These are phyloP conservation scores for Monosporascus ibericus DNA, from an alignment of 2,329 filamentous ascomycete species.

Conservation along the genomic window DNA sequence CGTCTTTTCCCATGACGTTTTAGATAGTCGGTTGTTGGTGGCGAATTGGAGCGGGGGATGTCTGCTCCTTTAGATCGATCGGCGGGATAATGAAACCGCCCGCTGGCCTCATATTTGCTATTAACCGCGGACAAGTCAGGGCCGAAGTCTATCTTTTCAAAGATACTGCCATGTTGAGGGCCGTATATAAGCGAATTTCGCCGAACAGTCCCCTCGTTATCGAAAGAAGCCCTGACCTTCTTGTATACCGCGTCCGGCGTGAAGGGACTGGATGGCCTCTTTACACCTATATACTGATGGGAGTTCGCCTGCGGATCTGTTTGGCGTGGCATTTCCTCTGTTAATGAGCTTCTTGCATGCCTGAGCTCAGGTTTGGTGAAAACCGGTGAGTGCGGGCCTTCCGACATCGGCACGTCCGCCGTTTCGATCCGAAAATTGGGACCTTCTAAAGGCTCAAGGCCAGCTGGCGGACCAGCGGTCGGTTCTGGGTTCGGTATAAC, in stretches of 20 bases:
- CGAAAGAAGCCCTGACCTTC: slow-evolving; percentile 44
- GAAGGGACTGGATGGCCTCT: slow-evolving; percentile 52
- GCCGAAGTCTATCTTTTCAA: slow-evolving; percentile 50
- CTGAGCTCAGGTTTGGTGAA: slow-evolving; percentile 56
- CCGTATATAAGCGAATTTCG: slow-evolving; percentile 18
- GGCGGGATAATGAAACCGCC: slow-evolving; percentile 43
- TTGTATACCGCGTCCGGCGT: slow-evolving; percentile 54
- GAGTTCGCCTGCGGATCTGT: slow-evolving; percentile 21
- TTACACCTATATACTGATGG: slow-evolving; percentile 29
- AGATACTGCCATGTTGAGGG: slow-evolving; percentile 39
- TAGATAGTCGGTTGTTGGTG: slow-evolving; percentile 43
- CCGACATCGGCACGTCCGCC: slow-evolving; percentile 8
- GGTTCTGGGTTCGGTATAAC: slow-evolving; percentile 19
- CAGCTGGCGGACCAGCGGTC: slow-evolving; percentile 9
- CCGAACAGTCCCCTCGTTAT: slow-evolving; percentile 16
- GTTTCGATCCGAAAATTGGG: slow-evolving; percentile 13
- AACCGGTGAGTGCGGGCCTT: slow-evolving; percentile 21
- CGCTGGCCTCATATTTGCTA: slow-evolving; percentile 53
- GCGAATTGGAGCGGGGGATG: slow-evolving; percentile 24
- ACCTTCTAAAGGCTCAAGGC: slow-evolving; percentile 10
- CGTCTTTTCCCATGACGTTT: slow-evolving; percentile 39
- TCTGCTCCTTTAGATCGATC: slow-evolving; percentile 26
- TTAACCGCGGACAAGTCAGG: slow-evolving; percentile 46
- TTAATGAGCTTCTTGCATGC: slow-evolving; percentile 49
- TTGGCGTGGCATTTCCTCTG: slow-evolving; percentile 31